Evolutionary conservation across 2,329 filamentous ascomycete genomes (phyloP), one percentile per base, ranked within the genome.

Genomic region (Clarireedia sp.): DNA sequence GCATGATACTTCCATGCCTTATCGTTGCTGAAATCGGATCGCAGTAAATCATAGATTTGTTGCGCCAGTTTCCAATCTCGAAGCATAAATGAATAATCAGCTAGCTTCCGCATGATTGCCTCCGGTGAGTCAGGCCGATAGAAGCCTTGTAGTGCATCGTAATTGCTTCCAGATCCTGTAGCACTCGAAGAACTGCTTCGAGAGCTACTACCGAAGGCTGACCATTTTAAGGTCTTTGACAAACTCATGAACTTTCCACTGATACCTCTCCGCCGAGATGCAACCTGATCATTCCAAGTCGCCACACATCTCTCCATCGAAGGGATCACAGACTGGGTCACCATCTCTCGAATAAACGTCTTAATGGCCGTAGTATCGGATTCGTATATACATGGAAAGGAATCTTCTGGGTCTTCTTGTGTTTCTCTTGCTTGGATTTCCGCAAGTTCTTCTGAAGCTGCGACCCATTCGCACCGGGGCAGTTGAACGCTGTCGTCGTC

Each of bases 1-100:
- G 94, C 94, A 68, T 96, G 90, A 67, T 97, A 89, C 64, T 83
- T 89, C 94, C 94, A 99, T 1, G 94, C 95, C 70, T 97, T 97
- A 69, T 96, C 91, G 68, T 94, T 94, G 67, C 83, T 85, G 70
- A 92, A 99, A 69, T 99, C 95, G 7, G 85, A 81, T 52, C 90
- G 83, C 8, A 99, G 74, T 5, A 99, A 79, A 56, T 99, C 92
- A 68, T 96, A 99, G 0, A 89, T 96, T 12, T 87, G 90, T 63
- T 94, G 82, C 9, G 94, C 89, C 37, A 99, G 75, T 71, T 95
- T 96, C 83, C 87, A 99, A 70, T 99, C 95, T 33, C 94, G 83
- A 38, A 99, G 78, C 91, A 99, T 96, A 67, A 99, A 95, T 10
- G 90, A 86, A 71, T 92, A 97, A 69, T 99, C 94, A 44, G 89